Percentiles rank a stretch among this genome's conserved stretches.
Conservation (phyloP, 1,284 basidiomycete species). For the Phaffia rhodozyma region DNA sequence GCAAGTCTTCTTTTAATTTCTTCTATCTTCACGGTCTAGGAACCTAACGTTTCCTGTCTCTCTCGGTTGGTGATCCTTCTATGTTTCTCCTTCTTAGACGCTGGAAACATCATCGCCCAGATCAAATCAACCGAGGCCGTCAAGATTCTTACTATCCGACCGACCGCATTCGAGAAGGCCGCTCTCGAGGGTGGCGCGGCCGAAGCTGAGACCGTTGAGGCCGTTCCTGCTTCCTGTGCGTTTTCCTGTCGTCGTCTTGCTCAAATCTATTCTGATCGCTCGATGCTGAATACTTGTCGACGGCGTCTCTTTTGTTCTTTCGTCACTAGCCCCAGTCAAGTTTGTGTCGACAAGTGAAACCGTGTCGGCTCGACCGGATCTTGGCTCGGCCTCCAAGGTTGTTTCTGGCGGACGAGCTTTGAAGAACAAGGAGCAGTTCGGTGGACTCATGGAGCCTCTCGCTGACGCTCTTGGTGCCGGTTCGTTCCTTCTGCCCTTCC, state of each 20-base stretch:
- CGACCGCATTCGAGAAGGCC: constrained; percentile 83
- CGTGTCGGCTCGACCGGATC: constrained; percentile 85
- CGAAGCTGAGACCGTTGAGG: constrained; percentile 52
- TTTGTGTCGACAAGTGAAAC: constrained; percentile 77
- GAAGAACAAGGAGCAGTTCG: constrained; percentile 90
- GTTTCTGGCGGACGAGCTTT: constrained; percentile 93
- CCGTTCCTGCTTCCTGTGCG: constrained; percentile 50
- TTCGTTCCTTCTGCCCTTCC: constrained; percentile 21
- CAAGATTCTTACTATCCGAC: constrained; percentile 91
- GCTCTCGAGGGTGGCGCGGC: constrained; percentile 41
- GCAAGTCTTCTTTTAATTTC: background rate
- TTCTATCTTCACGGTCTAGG: background rate
- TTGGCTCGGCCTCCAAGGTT: constrained; percentile 74
- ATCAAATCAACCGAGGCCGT: constrained; percentile 64
- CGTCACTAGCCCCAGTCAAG: constrained; percentile 43
- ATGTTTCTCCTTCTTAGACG: constrained; percentile 39
- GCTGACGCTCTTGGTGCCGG: constrained; percentile 80
- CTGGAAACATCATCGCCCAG: constrained; percentile 93
- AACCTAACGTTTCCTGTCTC: background rate
- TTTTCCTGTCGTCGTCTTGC: constrained; percentile 1
- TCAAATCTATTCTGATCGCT: background rate
- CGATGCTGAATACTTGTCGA: background rate
- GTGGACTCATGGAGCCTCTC: constrained; percentile 74
- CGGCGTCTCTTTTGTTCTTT: background rate
- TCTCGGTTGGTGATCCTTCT: background rate